These are phyloP conservation scores for Penicillium janthinellum DNA, from an alignment of 2,329 filamentous ascomycete species.

Conservation along the genomic window DNA sequence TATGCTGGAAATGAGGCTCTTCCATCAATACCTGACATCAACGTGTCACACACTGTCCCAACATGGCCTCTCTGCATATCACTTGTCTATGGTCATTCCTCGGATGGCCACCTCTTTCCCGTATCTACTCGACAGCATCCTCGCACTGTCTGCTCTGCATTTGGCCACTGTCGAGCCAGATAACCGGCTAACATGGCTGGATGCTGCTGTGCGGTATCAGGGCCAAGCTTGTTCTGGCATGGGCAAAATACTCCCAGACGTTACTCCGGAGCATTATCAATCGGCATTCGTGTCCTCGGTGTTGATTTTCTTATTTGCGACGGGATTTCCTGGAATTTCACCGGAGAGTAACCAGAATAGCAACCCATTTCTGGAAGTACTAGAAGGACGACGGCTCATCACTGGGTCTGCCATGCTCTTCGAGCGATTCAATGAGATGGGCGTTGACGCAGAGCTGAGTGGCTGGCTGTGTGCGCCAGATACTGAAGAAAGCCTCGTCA, in stretches of 20 bases:
- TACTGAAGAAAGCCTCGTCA: constrained; percentile 12
- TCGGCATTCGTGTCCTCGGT: constrained; percentile 46
- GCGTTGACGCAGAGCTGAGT: constrained; percentile 26
- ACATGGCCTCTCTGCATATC: constrained; percentile 33
- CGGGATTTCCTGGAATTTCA: constrained; percentile 34
- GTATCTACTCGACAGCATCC: constrained; percentile 48
- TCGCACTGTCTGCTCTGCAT: constrained; percentile 50
- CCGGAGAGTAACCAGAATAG: constrained; percentile 23
- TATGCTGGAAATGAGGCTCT: constrained; percentile 40
- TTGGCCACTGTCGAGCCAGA: constrained; percentile 42
- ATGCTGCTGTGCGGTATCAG: constrained; percentile 42
- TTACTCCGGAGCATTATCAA: constrained; percentile 46
- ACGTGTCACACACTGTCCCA: constrained; percentile 38
- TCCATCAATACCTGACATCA: constrained; percentile 43
- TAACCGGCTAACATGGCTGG: constrained; percentile 34
- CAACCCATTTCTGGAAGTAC: constrained; percentile 31
- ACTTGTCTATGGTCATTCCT: constrained; percentile 39
- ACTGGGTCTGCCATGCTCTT: constrained; percentile 36
- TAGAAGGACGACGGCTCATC: constrained; percentile 34
- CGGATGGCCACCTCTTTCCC: constrained; percentile 45
- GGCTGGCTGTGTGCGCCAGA: constrained; percentile 28
- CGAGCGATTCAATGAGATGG: constrained; percentile 25
- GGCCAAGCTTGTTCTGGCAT: constrained; percentile 38
- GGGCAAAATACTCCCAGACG: constrained; percentile 37
- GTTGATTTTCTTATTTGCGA: constrained; percentile 43